phyloP scores from a whole-genome alignment of 371 early-diverging fungal species.

The Syncephalastrum contaminatum region DNA sequence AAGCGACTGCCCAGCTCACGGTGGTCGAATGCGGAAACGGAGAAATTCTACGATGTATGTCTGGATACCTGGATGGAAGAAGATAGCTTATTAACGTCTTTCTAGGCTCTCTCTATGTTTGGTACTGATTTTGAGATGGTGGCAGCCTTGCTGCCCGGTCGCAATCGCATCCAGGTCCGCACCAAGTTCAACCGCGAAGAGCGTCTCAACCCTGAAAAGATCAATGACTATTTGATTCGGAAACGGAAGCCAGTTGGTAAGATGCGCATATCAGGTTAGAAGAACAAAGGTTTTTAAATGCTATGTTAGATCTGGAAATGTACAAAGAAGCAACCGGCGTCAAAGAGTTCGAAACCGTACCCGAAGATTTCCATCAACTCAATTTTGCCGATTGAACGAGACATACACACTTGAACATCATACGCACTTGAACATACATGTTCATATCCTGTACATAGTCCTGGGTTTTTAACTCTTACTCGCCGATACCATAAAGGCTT shows the following conservation, averaged over 20 bases:
- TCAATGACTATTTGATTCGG: conserved; percentile 53
- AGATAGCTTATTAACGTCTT: neutral
- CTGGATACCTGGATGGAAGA: neutral
- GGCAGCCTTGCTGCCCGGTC: conserved; percentile 52
- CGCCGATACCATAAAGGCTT: no score
- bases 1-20: conserved; percentile 30
- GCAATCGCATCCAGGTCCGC: conserved; percentile 63
- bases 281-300: neutral
- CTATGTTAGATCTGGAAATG: conserved; percentile 17
- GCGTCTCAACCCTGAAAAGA: conserved; percentile 42
- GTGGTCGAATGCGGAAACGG: conserved; percentile 64
- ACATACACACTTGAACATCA: neutral
- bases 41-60: conserved; percentile 59
- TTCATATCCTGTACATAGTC: no score
- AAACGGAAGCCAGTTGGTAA: conserved; percentile 50
- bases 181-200: conserved; percentile 72
- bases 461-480: no score
- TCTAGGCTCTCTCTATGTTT: conserved; percentile 66
- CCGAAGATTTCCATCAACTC: conserved; percentile 26
- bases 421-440: no score
- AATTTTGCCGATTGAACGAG: conserved; percentile 1
- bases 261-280: neutral
- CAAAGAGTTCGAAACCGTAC: conserved; percentile 28
- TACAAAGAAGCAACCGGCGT: conserved; percentile 22
- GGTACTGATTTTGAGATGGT: conserved; percentile 79